phyloP scores from a whole-genome alignment of 768 basidiomycete genomes.

The Psilocybe tampanensis region DNA sequence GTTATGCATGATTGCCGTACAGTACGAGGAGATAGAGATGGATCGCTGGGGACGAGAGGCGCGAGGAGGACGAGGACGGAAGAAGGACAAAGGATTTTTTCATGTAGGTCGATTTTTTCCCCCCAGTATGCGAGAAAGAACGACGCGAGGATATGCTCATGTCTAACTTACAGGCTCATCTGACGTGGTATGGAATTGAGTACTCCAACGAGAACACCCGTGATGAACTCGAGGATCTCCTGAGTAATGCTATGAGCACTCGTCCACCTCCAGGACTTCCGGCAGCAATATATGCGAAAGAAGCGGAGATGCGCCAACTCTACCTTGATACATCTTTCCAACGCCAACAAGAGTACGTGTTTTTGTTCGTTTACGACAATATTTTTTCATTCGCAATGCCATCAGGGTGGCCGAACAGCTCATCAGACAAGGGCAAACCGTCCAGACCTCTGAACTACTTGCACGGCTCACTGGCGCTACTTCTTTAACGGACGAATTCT shows the following conservation, averaged over 20 bases:
- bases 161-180: neutral
- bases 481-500: neutral
- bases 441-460: too few relatives aligned
- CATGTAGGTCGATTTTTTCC: neutral
- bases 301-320: neutral
- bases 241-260: neutral
- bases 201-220: neutral
- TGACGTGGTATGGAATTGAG: constrained; percentile 6
- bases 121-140: too few relatives aligned
- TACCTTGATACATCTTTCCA: neutral
- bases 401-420: too few relatives aligned
- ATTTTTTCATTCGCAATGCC: too few relatives aligned
- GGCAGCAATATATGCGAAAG: neutral
- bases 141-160: neutral
- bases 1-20: neutral
- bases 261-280: neutral
- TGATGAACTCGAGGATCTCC: neutral
- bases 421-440: too few relatives aligned
- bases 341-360: neutral
- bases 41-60: neutral
- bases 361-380: too few relatives aligned
- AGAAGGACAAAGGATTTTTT: constrained; percentile 1
- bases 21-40: constrained; percentile 1
- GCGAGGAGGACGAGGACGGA: neutral
- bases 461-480: neutral